Evolutionary conservation across 345 rosid species (phyloP), one percentile per base, ranked within the genome.

Genomic region (Lepidium sativum): DNA sequence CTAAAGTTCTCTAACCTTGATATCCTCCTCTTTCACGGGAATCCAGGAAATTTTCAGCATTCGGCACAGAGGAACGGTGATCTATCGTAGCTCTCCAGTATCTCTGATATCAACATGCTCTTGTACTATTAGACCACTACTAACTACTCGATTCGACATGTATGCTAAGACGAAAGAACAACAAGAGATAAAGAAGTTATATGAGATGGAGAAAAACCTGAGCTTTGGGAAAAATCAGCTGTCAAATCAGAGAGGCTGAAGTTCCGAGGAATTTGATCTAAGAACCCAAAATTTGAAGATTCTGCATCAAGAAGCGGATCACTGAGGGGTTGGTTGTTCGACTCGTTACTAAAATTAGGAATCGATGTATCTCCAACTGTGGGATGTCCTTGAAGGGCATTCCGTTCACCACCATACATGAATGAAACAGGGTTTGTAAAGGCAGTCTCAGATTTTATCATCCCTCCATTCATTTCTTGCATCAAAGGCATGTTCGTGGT

Each of bases 201-300:
- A 27, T 51, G 71, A 61, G 39, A 60, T 14, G 13, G 68, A 69
- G 57, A 65, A 62, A 59, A 55, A 94, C 99, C 99, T 82, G 98
- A 83, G 81, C 91, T 88, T 69, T 90, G 96, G 16, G 89, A 73
- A 74, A 83, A 95, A 65, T 88, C 92, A 15, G 95, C 95, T 1
- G 98, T 79, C 71, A 95, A 69, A 83, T 95, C 99, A 41, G 98
- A 86, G 13, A 95, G 88, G 78, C 98, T 95, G 80, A 95, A 88
- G 78, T 63, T 84, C 62, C 87, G 79, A 75, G 98, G 88, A 55
- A 95, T 85, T 63, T 80, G 88, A 71, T 84, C 83, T 77, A 95
- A 68, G 72, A 80, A 79, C 67, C 97, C 99, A 77, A 80, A 85
- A 25, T 87, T 74, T 63, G 96, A 75, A 65, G 78, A 63, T 69